A percentile compares a stretch with the other conserved stretches of the same genome.
Conservation (phyloP, 2,329 filamentous ascomycete genomes). For the Verticillium tricorpus region DNA sequence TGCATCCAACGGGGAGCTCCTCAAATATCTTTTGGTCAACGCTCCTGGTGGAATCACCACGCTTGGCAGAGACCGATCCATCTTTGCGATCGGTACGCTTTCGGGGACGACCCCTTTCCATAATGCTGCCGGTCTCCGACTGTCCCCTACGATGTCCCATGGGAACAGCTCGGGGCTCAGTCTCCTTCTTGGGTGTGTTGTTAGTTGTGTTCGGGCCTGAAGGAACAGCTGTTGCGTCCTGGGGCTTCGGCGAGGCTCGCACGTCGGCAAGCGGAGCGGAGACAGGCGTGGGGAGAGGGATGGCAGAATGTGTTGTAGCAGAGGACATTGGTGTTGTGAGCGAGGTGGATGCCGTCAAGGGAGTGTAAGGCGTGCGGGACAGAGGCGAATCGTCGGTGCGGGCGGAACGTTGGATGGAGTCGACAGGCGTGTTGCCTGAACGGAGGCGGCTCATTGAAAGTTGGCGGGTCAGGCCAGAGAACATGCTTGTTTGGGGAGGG, state of each 20-base stretch:
- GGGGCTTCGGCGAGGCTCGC: constrained; percentile 37
- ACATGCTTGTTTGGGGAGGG: constrained; percentile 26
- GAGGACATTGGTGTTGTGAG: constrained; percentile 40
- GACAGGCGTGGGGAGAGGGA: constrained; percentile 32
- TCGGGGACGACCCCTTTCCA: constrained; percentile 58
- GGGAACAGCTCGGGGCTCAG: constrained; percentile 12
- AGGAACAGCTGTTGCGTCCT: constrained; percentile 26
- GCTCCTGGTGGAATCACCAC: constrained; percentile 29
- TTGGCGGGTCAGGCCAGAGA: constrained; percentile 29
- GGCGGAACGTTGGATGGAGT: constrained; percentile 32
- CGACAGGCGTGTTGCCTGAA: constrained; percentile 37
- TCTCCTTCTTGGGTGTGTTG: background rate
- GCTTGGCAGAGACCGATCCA: background rate
- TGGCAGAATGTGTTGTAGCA: constrained; percentile 17
- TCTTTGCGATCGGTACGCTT: constrained; percentile 39
- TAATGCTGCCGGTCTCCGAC: constrained; percentile 55
- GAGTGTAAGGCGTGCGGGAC: constrained; percentile 39
- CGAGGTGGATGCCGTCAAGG: constrained; percentile 36
- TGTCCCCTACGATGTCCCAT: constrained; percentile 44
- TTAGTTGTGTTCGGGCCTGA: background rate
- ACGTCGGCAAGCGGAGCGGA: constrained; percentile 41
- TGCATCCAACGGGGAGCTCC: constrained; percentile 54
- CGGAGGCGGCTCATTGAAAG: constrained; percentile 41
- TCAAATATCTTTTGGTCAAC: constrained; percentile 56
- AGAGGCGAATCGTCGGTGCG: constrained; percentile 43